phyloP scores from a whole-genome alignment of 192 early-diverging fungal species.

The Linnemannia zychae region DNA sequence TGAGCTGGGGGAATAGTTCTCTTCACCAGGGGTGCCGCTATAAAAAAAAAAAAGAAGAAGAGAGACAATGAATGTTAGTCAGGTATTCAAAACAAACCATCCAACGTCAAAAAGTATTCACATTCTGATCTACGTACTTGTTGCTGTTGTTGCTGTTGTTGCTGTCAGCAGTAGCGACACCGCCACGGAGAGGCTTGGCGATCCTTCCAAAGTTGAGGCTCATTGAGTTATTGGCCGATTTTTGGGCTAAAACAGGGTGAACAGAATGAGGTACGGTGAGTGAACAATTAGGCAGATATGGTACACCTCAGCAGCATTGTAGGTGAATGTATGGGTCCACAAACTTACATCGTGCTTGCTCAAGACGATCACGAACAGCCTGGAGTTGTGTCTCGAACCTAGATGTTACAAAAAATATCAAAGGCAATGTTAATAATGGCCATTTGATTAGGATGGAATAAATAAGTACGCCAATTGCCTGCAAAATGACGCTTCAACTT shows the following conservation, averaged over 20 bases:
- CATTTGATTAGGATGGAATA: background rate
- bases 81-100: background rate
- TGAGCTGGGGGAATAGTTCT: slow-evolving; percentile 46
- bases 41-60: background rate
- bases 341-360: slow-evolving; percentile 80
- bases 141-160: background rate
- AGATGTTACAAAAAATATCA: slow-evolving; percentile 5
- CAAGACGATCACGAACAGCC: slow-evolving; percentile 81
- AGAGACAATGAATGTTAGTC: background rate
- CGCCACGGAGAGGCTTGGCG: slow-evolving; percentile 94
- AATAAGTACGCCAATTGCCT: background rate
- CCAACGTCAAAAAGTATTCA: too few relatives aligned
- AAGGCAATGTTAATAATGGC: background rate
- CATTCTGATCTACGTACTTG: too few relatives aligned
- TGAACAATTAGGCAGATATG: background rate
- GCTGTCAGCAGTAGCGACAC: slow-evolving; percentile 48
- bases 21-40: slow-evolving; percentile 19
- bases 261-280: slow-evolving; percentile 1
- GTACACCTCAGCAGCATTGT: background rate
- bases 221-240: slow-evolving; percentile 45
- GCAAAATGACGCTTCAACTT: background rate
- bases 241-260: slow-evolving; percentile 48
- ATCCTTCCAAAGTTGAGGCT: slow-evolving; percentile 79
- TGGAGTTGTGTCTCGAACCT: slow-evolving; percentile 89
- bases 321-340: background rate